Evolutionary conservation across 257 asterid species (phyloP).

Genomic region (Solanum arcanum): DNA sequence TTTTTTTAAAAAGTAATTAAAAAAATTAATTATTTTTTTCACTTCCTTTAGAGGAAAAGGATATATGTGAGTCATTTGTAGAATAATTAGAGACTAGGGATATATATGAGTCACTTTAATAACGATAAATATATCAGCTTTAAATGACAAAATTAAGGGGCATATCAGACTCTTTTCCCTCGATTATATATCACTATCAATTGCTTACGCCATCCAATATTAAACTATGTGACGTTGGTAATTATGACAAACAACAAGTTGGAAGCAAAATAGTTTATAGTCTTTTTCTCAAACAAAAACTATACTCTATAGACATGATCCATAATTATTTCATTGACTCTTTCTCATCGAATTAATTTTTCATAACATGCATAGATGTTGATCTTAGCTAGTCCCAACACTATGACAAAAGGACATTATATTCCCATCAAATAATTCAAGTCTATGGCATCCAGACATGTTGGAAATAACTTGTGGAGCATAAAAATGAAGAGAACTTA

Average conservation of each 20-base stretch:
- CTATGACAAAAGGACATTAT: not conserved
- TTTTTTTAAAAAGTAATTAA: too few species aligned
- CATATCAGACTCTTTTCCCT: too few species aligned
- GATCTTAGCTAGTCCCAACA: not conserved
- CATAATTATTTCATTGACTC: not conserved
- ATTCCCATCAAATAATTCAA: not conserved
- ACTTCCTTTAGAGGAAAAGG: too few species aligned
- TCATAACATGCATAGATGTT: not conserved
- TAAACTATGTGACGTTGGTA: not conserved
- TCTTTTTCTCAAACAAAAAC: not conserved
- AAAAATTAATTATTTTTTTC: too few species aligned
- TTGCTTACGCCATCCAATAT: not conserved
- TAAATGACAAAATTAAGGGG: too few species aligned
- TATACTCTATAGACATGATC: not conserved
- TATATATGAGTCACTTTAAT: too few species aligned
- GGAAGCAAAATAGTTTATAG: not conserved
- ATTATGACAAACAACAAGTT: not conserved
- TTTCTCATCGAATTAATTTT: not conserved
- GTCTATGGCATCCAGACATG: not conserved
- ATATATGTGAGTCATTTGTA: too few species aligned
- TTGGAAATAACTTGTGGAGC: not conserved
- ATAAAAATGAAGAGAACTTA: not conserved
- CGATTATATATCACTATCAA: not conserved
- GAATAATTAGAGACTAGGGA: rapidly evolving
- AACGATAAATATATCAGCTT: too few species aligned